Conservation (phyloP, 805 yeast genomes). For the Schwanniomyces sp. region DNA sequence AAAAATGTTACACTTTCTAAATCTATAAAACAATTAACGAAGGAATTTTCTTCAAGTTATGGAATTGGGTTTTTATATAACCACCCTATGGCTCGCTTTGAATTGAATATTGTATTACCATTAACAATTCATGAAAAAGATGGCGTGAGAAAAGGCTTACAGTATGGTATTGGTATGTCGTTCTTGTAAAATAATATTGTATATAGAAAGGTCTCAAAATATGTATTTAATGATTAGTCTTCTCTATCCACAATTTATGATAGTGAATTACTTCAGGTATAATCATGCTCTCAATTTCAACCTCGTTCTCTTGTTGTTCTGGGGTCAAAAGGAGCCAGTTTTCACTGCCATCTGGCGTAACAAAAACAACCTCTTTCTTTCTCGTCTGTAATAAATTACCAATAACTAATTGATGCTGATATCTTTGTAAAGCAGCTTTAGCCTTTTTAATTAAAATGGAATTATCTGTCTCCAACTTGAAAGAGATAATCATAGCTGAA, state of each 20-base stretch:
- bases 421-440: constrained; percentile 73
- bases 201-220: background rate
- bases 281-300: constrained; percentile 76
- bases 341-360: constrained; percentile 45
- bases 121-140: constrained; percentile 45
- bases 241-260: constrained; percentile 64
- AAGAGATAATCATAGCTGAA: constrained; percentile 88
- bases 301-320: constrained; percentile 36
- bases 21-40: constrained; percentile 4
- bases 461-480: constrained; percentile 88
- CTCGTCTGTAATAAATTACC: constrained; percentile 91
- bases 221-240: background rate
- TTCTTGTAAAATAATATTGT: constrained; percentile 38
- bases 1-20: constrained; percentile 5
- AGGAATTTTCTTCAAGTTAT: constrained; percentile 33
- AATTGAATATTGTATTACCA: constrained; percentile 56
- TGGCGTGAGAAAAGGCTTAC: constrained; percentile 50
- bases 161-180: constrained; percentile 60
- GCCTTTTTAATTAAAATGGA: constrained; percentile 73
- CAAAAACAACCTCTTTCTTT: constrained; percentile 85
- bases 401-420: constrained; percentile 90
- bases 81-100: constrained; percentile 60
- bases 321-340: constrained; percentile 53
- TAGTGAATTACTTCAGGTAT: constrained; percentile 71
- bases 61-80: constrained; percentile 54